Evolutionary conservation across 495 filamentous ascomycete genomes (phyloP).

Genomic region (Daldinia grandis): DNA sequence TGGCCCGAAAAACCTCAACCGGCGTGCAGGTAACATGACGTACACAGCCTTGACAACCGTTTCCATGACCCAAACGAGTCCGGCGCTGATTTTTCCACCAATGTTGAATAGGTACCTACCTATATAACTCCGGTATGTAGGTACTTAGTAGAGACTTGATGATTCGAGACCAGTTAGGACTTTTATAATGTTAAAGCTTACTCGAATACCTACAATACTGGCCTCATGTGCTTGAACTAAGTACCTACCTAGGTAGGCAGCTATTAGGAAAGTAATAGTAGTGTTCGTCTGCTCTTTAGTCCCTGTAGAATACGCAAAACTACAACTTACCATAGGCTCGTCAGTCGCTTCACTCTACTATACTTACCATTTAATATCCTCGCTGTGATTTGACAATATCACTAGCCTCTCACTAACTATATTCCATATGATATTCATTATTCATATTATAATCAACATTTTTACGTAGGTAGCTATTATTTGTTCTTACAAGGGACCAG

Average conservation of each 20-base stretch:
- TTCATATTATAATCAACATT: background rate
- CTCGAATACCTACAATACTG: too few relatives aligned
- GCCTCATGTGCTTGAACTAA: too few relatives aligned
- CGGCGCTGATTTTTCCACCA: background rate
- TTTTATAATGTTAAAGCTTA: background rate
- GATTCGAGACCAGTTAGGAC: background rate
- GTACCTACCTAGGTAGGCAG: too few relatives aligned
- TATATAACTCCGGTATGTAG: background rate
- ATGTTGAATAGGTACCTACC: too few relatives aligned
- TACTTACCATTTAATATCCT: too few relatives aligned
- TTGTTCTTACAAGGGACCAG: background rate
- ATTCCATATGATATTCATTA: background rate
- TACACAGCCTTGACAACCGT: constrained; percentile 9
- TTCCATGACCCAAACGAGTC: background rate
- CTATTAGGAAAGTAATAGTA: too few relatives aligned
- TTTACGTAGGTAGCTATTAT: background rate
- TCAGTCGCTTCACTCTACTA: too few relatives aligned
- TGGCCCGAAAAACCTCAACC: constrained; percentile 36
- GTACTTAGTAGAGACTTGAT: background rate
- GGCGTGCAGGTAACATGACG: constrained; percentile 16
- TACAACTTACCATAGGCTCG: too few relatives aligned
- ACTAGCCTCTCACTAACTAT: background rate
- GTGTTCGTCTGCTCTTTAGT: too few relatives aligned
- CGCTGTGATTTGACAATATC: too few relatives aligned
- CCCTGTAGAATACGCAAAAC: too few relatives aligned